Base-by-base conservation (phyloP, 116 monocot species). In the Iris pallida region DNA sequence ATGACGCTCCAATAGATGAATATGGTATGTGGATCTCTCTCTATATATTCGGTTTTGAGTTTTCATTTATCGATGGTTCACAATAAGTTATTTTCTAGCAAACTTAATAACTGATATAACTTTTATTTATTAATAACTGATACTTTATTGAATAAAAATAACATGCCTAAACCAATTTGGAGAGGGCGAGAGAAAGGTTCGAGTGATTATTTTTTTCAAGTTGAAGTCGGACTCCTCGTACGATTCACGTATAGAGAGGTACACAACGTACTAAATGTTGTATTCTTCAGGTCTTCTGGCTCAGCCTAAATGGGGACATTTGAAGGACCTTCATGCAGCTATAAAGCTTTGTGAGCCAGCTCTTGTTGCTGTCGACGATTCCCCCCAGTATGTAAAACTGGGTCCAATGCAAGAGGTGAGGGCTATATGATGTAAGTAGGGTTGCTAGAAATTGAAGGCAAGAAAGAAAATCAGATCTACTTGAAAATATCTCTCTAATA, bases 321-420 rank as follows among this genome's bases (percentile, higher is more conserved):
- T 90, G 55, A 90, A 83, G 60, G 86, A 90, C 70, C 61, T 90
- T n/a, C 90, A 90, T 76, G 68, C 75, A 65, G 78, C 81, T 58
- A 90, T 90, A 58, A 90, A 83, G 70, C 86, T 90, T 66, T 90
- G 90, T 61, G 90, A 90, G 68, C 83, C 81, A 18, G 90, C 90
- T 75, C 85, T 91, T 69, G 69, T 85, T 71, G 64, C 57, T 45
- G 95, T 95, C 72, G 80, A 88, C 80, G 78, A 65, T 71, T 76
- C 76, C 66, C 95, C 95, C 6, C 95, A 84, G 52, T 95, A 91
- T 70, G 64, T 86, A 69, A 91, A 95, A 68, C 68, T 95, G 64
- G 95, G 95, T 52, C 72, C 78, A 65, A 88, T 77, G 73, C 95
- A 91, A 86, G 95, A 95, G 88, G 95, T 95, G 71, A 14, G 77